A percentile compares a stretch with the other conserved stretches of the same genome.
These are phyloP conservation scores for Aureobasidium leucospermi DNA, from an alignment of 2,329 filamentous ascomycete species.

Conservation along the genomic window DNA sequence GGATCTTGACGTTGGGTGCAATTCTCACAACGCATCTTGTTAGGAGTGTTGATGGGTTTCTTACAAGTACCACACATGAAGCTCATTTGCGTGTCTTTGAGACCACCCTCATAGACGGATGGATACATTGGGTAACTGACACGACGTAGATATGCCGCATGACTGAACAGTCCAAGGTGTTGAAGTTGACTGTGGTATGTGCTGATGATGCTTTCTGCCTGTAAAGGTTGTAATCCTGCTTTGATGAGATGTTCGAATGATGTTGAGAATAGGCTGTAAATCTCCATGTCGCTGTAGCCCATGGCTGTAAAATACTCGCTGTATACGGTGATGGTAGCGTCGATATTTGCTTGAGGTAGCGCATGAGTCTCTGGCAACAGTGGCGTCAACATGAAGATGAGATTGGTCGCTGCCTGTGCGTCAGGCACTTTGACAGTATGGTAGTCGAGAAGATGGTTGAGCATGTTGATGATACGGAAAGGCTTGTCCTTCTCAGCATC, in stretches of 20 bases:
- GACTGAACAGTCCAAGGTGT: constrained; percentile 39
- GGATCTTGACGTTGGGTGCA: constrained; percentile 38
- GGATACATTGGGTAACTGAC: constrained; percentile 49
- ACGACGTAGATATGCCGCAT: constrained; percentile 50
- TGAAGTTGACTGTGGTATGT: constrained; percentile 52
- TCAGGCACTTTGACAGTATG: constrained; percentile 36
- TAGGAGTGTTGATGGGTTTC: constrained; percentile 47
- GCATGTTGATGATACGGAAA: constrained; percentile 36
- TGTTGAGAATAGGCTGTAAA: constrained; percentile 34
- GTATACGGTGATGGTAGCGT: constrained; percentile 32
- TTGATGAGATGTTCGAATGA: constrained; percentile 34
- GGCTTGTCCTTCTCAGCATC: constrained; percentile 29
- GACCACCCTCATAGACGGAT: constrained; percentile 49
- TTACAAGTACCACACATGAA: constrained; percentile 51
- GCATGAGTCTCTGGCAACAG: constrained; percentile 37
- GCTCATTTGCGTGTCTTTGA: constrained; percentile 48
- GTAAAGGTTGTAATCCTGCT: constrained; percentile 41
- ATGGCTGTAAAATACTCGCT: constrained; percentile 32
- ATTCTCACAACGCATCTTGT: constrained; percentile 45
- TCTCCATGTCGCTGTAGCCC: constrained; percentile 32
- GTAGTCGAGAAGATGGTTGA: constrained; percentile 35
- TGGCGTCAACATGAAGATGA: constrained; percentile 40
- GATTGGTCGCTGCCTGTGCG: constrained; percentile 40
- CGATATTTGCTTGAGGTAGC: constrained; percentile 24
- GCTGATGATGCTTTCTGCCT: constrained; percentile 49